Evolutionary conservation across 495 filamentous ascomycete species (phyloP).

Genomic region (Talaromyces thailandensis): DNA sequence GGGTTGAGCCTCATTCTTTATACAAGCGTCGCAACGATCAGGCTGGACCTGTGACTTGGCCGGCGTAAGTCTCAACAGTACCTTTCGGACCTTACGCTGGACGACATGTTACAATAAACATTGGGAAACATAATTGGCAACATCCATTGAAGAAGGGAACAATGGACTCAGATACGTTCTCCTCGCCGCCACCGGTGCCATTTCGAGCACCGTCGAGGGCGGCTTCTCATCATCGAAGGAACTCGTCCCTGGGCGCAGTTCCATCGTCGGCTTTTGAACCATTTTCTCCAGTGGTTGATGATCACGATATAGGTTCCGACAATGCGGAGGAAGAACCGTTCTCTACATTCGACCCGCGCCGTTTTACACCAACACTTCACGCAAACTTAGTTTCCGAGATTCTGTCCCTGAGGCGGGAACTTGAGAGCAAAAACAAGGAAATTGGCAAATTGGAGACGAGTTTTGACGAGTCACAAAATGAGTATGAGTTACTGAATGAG

Average conservation of each 20-base stretch:
- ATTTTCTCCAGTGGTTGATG: constrained; percentile 19
- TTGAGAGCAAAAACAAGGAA: constrained; percentile 75
- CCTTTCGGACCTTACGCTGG: background rate
- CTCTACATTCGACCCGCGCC: constrained; percentile 73
- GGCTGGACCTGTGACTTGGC: background rate
- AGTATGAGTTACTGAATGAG: constrained; percentile 60
- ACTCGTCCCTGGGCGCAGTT: constrained; percentile 53
- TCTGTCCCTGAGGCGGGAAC: constrained; percentile 71
- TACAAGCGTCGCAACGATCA: background rate
- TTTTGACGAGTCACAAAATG: constrained; percentile 58
- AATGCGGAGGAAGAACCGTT: constrained; percentile 51
- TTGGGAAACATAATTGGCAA: background rate
- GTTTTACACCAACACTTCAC: constrained; percentile 92
- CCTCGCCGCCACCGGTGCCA: constrained; percentile 59
- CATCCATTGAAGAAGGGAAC: background rate
- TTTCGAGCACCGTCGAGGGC: constrained; percentile 51
- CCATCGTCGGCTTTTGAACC: constrained; percentile 57
- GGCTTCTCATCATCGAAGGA: constrained; percentile 40
- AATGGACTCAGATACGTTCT: constrained; percentile 28
- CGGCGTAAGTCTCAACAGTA: background rate
- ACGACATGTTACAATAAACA: constrained; percentile 1
- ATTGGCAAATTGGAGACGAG: constrained; percentile 77
- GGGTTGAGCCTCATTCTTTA: background rate
- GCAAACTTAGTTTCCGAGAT: constrained; percentile 94
- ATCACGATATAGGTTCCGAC: constrained; percentile 12